These are phyloP conservation scores for Debaryomyces sp. DNA, from an alignment of 1,139 yeast genomes.

Conservation along the genomic window DNA sequence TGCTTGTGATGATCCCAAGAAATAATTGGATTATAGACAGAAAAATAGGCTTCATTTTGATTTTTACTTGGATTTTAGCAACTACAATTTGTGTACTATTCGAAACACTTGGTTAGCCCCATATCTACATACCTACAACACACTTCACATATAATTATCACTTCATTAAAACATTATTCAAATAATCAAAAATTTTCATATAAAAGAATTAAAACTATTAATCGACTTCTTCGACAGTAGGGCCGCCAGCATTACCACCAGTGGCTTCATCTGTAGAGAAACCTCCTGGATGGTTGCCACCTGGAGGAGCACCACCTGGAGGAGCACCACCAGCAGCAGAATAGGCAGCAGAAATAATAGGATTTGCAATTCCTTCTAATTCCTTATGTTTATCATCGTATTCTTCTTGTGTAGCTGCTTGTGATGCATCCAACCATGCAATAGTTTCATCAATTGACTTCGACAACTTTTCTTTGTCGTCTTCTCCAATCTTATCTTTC, in stretches of 20 bases:
- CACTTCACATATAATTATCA: not conserved
- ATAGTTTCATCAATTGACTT: constrained; percentile 77
- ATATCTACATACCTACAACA: not conserved
- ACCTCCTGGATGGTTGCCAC: constrained; percentile 43
- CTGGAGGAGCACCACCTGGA: constrained; percentile 37
- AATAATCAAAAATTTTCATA: not conserved
- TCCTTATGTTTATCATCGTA: constrained; percentile 83
- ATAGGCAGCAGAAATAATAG: constrained; percentile 85
- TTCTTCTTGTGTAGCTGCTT: constrained; percentile 80
- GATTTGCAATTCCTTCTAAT: constrained; percentile 84
- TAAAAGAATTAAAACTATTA: constrained; percentile 20
- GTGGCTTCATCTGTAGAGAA: constrained; percentile 38
- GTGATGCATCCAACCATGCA: constrained; percentile 79
- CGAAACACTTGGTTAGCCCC: constrained; percentile 18
- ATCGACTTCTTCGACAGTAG: constrained; percentile 77
- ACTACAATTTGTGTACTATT: constrained; percentile 41
- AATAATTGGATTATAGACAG: constrained; percentile 69
- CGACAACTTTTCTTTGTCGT: constrained; percentile 61
- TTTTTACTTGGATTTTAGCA: constrained; percentile 58
- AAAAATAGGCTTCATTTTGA: constrained; percentile 54
- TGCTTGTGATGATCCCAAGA: constrained; percentile 58
- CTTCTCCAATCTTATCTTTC: constrained; percentile 50
- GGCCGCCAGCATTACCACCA: constrained; percentile 42
- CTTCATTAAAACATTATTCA: constrained; percentile 2
- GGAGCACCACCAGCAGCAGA: constrained; percentile 51